Base-by-base conservation (phyloP, 2,329 filamentous ascomycete genomes). In the Ustulina deusta region DNA sequence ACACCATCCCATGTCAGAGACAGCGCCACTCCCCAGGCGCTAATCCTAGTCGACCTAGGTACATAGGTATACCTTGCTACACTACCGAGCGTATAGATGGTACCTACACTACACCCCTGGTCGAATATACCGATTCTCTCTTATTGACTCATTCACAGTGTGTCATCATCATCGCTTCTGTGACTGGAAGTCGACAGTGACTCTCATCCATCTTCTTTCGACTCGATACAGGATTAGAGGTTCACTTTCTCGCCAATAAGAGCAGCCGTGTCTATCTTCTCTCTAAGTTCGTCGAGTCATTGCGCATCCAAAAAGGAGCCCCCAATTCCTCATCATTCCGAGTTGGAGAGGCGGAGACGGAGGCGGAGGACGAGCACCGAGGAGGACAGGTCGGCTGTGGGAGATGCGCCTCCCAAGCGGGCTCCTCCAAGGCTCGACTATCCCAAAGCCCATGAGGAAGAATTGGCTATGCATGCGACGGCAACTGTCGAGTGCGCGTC, bases 381-480 rank as follows among this genome's bases (percentile, higher is more conserved):
- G 38, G 36, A 54, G 36, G 27, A 36, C 22, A 2, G 44, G 40
- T 56, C 20, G 25, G 51, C 32, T 7, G 48, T 48, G 20, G 61
- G 61, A 59, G 27, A 70, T 70, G 68, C 55, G 61, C 46, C 22
- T 65, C 29, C 63, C 58, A 42, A 58, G 15, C 38, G 49, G 42
- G 2, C 46, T 68, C 46, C 52, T 58, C 52, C 61, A 42, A 55
- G 36, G 61, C 59, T 64, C 61, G 27, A 34, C 32, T 29, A 11
- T 42, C 32, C 25, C 65, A 46, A 44, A 27, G 22, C 48, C 38
- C 48, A 20, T 17, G 44, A 46, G 32, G 20, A 65, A 32, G 58
- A 68, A 48, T 40, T 34, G 61, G 51, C 44, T 25, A 15, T 63
- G 42, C 34, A 25, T 63, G 58, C 68, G 60, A 34, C 46, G 51